phyloP scores from a whole-genome alignment of 441 rosid genomes.

The Flueggea neowawraea region DNA sequence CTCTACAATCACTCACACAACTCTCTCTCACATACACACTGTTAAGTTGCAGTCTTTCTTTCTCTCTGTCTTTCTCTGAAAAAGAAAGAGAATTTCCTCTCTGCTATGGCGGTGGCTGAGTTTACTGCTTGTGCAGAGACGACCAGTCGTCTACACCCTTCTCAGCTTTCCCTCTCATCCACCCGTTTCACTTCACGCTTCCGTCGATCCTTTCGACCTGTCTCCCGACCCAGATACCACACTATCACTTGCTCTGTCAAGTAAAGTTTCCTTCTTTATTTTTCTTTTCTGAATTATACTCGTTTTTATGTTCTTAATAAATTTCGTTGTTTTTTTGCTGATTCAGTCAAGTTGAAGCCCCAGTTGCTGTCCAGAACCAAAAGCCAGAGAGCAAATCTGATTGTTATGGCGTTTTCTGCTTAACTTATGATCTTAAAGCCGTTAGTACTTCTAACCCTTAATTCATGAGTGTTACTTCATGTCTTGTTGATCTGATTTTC shows the following conservation, averaged over 20 bases:
- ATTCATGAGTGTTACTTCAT: not conserved
- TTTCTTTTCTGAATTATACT: not conserved
- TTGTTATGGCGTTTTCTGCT: slow-evolving; percentile 90
- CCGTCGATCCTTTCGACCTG: slow-evolving; percentile 43
- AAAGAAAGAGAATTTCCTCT: not conserved
- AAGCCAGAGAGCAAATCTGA: slow-evolving; percentile 47
- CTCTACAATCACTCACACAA: not conserved
- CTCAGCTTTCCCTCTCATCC: slow-evolving; percentile 49
- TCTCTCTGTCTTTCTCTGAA: slow-evolving; percentile 1
- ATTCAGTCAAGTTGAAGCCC: slow-evolving; percentile 45
- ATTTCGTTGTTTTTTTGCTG: not conserved
- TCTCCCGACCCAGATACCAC: slow-evolving; percentile 26
- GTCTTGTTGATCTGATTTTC: not conserved
- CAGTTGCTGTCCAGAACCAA: slow-evolving; percentile 43
- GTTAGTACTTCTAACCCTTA: slow-evolving; percentile 29
- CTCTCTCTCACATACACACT: not conserved
- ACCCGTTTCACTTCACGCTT: slow-evolving; percentile 37
- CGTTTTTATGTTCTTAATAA: not conserved
- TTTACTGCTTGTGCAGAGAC: slow-evolving; percentile 40
- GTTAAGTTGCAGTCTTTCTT: not conserved
- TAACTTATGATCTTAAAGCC: slow-evolving; percentile 86
- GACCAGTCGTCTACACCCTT: slow-evolving; percentile 29
- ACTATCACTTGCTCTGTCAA: slow-evolving; percentile 72
- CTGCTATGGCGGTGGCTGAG: slow-evolving; percentile 75
- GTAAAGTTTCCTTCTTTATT: slow-evolving; percentile 21